Evolutionary conservation across 2,329 filamentous ascomycete species (phyloP).

Genomic region (Acrocalymma vagum): DNA sequence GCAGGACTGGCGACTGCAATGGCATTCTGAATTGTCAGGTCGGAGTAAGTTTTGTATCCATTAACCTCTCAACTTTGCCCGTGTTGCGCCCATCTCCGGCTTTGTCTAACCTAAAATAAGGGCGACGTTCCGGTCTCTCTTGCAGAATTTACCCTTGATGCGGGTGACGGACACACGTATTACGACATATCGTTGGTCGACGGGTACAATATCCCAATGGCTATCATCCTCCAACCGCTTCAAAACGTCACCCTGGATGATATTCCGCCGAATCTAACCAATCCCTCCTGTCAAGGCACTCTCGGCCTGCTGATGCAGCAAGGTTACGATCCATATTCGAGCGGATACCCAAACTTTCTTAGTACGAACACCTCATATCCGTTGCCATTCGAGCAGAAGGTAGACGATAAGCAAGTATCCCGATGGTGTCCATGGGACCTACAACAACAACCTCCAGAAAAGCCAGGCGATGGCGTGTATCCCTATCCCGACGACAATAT

Average conservation of each 20-base stretch:
- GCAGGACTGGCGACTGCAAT: slow-evolving; percentile 79
- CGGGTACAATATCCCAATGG: slow-evolving; percentile 81
- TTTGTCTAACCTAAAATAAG: slow-evolving; percentile 50
- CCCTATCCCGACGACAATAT: slow-evolving; percentile 82
- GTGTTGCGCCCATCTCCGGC: background rate
- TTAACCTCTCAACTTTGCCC: background rate
- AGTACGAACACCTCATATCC: slow-evolving; percentile 73
- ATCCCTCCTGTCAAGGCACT: slow-evolving; percentile 79
- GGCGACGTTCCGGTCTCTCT: slow-evolving; percentile 78
- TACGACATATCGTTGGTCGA: slow-evolving; percentile 88
- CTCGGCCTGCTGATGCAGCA: slow-evolving; percentile 63
- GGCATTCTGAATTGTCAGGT: slow-evolving; percentile 73
- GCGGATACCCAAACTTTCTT: slow-evolving; percentile 60
- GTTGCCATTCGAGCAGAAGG: slow-evolving; percentile 70
- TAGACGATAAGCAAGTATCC: slow-evolving; percentile 65
- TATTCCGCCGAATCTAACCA: slow-evolving; percentile 79
- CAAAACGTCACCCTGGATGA: slow-evolving; percentile 66
- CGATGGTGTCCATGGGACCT: slow-evolving; percentile 85
- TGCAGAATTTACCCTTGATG: slow-evolving; percentile 80
- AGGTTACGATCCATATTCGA: slow-evolving; percentile 59
- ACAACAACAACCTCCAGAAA: slow-evolving; percentile 71
- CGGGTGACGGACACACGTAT: slow-evolving; percentile 74
- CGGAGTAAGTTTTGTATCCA: slow-evolving; percentile 65
- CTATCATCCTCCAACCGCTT: slow-evolving; percentile 60
- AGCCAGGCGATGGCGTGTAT: slow-evolving; percentile 79